Conservation (phyloP, 2,329 filamentous ascomycete species). For the Amesomyces nigricolor region DNA sequence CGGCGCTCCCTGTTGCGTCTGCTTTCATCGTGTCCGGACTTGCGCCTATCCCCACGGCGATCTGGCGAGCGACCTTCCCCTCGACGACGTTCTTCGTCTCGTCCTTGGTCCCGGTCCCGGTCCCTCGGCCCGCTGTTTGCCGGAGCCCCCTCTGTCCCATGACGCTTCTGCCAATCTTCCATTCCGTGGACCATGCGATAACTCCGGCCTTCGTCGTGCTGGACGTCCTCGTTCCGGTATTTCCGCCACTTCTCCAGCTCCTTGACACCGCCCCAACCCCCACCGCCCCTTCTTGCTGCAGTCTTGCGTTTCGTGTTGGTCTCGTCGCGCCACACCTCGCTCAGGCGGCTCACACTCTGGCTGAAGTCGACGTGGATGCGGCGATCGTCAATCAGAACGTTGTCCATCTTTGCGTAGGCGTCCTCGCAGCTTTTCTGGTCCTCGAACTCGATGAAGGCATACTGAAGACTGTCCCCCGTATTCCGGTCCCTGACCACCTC, state of each 20-base stretch:
- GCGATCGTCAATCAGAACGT: slow-evolving; percentile 91
- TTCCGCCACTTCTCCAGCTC: slow-evolving; percentile 86
- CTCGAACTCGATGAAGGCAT: slow-evolving; percentile 95
- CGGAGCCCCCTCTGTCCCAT: slow-evolving; percentile 37
- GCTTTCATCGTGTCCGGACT: slow-evolving; percentile 5
- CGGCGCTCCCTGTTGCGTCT: slow-evolving; percentile 30
- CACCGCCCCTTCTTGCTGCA: slow-evolving; percentile 47
- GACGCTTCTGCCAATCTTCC: slow-evolving; percentile 55
- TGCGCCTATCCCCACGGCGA: slow-evolving; percentile 10
- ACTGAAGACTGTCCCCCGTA: slow-evolving; percentile 91
- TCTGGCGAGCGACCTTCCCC: slow-evolving; percentile 3
- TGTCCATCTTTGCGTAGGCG: slow-evolving; percentile 98
- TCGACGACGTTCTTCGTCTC: slow-evolving; percentile 6
- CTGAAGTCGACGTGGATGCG: slow-evolving; percentile 98
- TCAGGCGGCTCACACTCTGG: slow-evolving; percentile 83
- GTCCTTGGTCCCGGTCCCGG: slow-evolving; percentile 11
- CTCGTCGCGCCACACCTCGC: slow-evolving; percentile 79
- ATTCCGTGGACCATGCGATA: slow-evolving; percentile 82
- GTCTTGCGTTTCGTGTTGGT: slow-evolving; percentile 72
- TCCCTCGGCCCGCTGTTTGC: slow-evolving; percentile 21
- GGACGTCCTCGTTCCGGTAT: slow-evolving; percentile 65
- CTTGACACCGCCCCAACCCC: slow-evolving; percentile 86
- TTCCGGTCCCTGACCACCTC: slow-evolving; percentile 93
- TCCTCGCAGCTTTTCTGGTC: slow-evolving; percentile 89
- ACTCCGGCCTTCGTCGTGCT: slow-evolving; percentile 36